A percentile compares a stretch with the other conserved stretches of the same genome.
phyloP scores from a whole-genome alignment of 345 rosid genomes.

The Anacardium occidentale region DNA sequence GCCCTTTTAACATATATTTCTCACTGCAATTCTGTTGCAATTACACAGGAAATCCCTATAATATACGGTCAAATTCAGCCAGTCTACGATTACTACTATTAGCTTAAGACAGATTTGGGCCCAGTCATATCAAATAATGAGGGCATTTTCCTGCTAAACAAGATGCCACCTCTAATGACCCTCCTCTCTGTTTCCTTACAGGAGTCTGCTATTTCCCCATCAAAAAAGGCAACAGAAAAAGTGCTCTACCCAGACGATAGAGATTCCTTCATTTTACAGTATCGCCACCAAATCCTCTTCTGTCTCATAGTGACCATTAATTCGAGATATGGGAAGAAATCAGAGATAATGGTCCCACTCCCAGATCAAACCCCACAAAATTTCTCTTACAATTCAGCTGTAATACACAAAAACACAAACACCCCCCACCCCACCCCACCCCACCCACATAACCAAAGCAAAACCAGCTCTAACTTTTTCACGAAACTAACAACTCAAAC shows the following conservation, averaged over 20 bases:
- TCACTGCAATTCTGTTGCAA: neutral
- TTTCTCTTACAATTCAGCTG: slow-evolving; percentile 24
- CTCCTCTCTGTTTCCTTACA: slow-evolving; percentile 10
- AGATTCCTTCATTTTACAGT: slow-evolving; percentile 35
- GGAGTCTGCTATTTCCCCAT: slow-evolving; percentile 11
- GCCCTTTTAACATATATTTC: neutral
- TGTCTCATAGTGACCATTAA: slow-evolving; percentile 34
- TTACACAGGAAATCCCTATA: neutral
- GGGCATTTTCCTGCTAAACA: slow-evolving; percentile 9
- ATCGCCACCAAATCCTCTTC: slow-evolving; percentile 29
- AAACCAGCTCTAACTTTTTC: slow-evolving; percentile 9
- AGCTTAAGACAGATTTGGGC: slow-evolving; percentile 23
- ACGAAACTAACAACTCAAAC: slow-evolving; percentile 11
- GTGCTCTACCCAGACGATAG: slow-evolving; percentile 23
- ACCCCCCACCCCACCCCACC: slow-evolving; percentile 14
- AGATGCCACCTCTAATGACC: neutral
- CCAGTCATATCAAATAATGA: slow-evolving; percentile 14
- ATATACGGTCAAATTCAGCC: neutral
- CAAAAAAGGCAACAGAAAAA: slow-evolving; percentile 27
- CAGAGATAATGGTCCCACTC: slow-evolving; percentile 67
- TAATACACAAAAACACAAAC: slow-evolving; percentile 14
- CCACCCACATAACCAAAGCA: slow-evolving; percentile 7
- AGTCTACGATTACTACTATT: slow-evolving; percentile 8
- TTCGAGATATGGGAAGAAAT: slow-evolving; percentile 44
- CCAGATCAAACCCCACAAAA: slow-evolving; percentile 41